These are phyloP conservation scores for Lecanosticta acicola DNA, from an alignment of 2,329 filamentous ascomycete species.

Conservation along the genomic window DNA sequence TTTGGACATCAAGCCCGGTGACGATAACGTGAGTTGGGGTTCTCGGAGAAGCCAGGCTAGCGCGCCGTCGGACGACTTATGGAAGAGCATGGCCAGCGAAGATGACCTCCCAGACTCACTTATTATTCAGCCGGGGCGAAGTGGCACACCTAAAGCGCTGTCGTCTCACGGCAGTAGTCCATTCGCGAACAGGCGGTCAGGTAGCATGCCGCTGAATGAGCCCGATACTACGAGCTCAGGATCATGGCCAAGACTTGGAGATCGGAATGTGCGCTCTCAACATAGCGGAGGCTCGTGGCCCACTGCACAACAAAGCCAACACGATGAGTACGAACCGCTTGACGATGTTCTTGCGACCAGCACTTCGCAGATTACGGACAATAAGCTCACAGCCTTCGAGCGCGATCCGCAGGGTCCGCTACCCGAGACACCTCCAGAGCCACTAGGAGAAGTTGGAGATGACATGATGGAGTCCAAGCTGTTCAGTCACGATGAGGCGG, in stretches of 20 bases:
- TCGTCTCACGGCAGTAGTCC: slow-evolving; percentile 21
- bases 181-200: slow-evolving; percentile 12
- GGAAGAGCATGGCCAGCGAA: slow-evolving; percentile 30
- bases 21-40: slow-evolving; percentile 35
- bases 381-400: slow-evolving; percentile 21
- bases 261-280: too few relatives aligned
- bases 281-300: too few relatives aligned
- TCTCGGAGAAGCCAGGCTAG: slow-evolving; percentile 27
- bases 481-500: slow-evolving; percentile 73
- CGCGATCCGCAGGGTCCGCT: slow-evolving; percentile 1
- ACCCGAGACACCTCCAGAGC: slow-evolving; percentile 5
- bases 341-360: slow-evolving; percentile 12
- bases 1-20: slow-evolving; percentile 32
- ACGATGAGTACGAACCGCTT: slow-evolving; percentile 19
- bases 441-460: slow-evolving; percentile 10
- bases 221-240: slow-evolving; percentile 21
- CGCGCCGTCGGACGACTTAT: slow-evolving; percentile 25
- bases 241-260: slow-evolving; percentile 29
- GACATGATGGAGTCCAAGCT: slow-evolving; percentile 54
- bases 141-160: slow-evolving; percentile 7
- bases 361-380: slow-evolving; percentile 17
- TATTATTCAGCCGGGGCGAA: slow-evolving; percentile 17
- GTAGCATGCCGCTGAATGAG: slow-evolving; percentile 24
- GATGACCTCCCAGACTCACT: slow-evolving; percentile 29
- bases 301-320: slow-evolving; percentile 18